phyloP scores from a whole-genome alignment of 257 asterid species.

The Thymus quinquecostatus region DNA sequence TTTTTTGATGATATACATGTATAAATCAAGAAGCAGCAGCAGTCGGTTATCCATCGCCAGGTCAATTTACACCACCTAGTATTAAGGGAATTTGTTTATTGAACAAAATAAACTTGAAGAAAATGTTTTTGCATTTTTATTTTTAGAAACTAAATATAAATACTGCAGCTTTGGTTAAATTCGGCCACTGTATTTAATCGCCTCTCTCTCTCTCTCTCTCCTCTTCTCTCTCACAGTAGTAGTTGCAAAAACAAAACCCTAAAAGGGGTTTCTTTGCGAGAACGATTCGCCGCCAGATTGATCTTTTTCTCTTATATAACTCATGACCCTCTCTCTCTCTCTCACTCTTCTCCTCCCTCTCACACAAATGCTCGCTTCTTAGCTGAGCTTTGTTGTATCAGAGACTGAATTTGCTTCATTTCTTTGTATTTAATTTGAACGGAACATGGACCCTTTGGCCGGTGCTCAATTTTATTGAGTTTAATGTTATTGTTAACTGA shows the following conservation, averaged over 20 bases:
- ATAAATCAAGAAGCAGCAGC: neutral
- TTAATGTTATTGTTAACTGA: conserved; percentile 23
- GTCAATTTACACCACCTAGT: conserved; percentile 38
- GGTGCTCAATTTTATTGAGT: conserved; percentile 18
- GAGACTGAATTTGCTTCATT: conserved; percentile 4
- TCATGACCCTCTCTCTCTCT: conserved; percentile 28
- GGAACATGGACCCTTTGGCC: conserved; percentile 36
- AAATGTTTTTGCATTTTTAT: neutral
- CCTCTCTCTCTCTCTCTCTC: neutral
- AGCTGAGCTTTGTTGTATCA: conserved; percentile 24
- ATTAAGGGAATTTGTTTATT: conserved; percentile 39
- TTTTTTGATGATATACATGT: neutral
- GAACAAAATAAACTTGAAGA: neutral
- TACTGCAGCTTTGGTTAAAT: conserved; percentile 38
- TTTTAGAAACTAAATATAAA: conserved; percentile 25
- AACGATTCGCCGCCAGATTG: conserved; percentile 87
- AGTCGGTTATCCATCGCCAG: conserved; percentile 28
- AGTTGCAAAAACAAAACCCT: conserved; percentile 53
- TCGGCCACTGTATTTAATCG: conserved; percentile 32
- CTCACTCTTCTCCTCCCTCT: conserved; percentile 9
- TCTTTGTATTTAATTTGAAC: conserved; percentile 32
- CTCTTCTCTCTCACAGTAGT: no score
- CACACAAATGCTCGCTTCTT: conserved; percentile 30
- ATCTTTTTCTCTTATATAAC: conserved; percentile 42
- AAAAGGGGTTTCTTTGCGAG: conserved; percentile 34